Conservation (phyloP, 345 rosid species). For the sweet orange (Citrus sinensis) region DNA sequence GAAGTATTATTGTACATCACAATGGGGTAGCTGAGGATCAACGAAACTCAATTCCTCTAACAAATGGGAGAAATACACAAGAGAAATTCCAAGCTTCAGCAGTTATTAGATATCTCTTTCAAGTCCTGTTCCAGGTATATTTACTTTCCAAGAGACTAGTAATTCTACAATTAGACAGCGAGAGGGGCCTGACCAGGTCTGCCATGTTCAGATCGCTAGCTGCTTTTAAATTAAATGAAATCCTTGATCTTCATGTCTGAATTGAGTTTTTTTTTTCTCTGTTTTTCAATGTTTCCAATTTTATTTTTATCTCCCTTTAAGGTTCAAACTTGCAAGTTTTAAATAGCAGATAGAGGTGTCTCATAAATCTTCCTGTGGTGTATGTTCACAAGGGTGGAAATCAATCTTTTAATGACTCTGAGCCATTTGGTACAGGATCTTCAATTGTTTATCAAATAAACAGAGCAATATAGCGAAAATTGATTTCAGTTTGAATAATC, state of each 20-base stretch:
- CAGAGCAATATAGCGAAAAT: not conserved
- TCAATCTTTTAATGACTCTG: not conserved
- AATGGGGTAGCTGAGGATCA: constrained; percentile 38
- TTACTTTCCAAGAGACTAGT: not conserved
- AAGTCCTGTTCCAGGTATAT: constrained; percentile 61
- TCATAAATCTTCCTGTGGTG: not conserved
- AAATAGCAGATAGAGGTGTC: not conserved
- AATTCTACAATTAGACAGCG: not conserved
- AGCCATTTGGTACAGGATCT: not conserved
- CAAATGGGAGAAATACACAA: constrained; percentile 18
- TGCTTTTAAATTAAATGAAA: not conserved
- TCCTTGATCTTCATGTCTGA: not conserved
- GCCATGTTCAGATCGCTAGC: constrained; percentile 2
- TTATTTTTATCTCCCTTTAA: not conserved
- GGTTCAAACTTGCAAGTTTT: not conserved
- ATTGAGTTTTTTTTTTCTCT: not conserved
- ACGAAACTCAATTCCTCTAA: constrained; percentile 39
- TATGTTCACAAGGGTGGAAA: not conserved
- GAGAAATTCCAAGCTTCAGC: constrained; percentile 26
- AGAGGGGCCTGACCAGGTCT: not conserved
- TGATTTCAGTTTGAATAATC: not conserved
- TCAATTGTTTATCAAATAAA: not conserved
- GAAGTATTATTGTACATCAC: constrained; percentile 12
- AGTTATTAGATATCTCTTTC: constrained; percentile 41
- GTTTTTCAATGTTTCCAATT: too few species aligned